Conservation (phyloP, 768 basidiomycete genomes). For the Russula sp. region DNA sequence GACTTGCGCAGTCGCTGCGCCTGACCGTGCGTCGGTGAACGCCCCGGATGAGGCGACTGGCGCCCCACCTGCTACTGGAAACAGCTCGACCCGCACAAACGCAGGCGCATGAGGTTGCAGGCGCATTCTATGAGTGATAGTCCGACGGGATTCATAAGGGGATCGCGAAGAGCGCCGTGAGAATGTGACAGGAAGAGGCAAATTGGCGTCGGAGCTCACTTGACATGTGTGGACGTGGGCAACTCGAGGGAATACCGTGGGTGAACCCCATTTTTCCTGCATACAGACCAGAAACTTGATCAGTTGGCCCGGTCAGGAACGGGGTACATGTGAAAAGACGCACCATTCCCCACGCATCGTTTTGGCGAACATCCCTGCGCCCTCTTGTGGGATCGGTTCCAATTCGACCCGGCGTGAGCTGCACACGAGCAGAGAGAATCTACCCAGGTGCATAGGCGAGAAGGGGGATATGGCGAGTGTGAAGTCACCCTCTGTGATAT, state of each 20-base stretch:
- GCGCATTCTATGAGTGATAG: constrained; percentile 44
- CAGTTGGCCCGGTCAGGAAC: neutral
- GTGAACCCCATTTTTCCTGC: constrained; percentile 55
- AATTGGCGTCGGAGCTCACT: constrained; percentile 35
- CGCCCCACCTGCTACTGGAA: constrained; percentile 31
- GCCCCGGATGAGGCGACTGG: constrained; percentile 67
- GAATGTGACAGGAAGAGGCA: neutral
- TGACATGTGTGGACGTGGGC: constrained; percentile 44
- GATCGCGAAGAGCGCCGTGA: neutral
- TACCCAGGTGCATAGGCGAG: constrained; percentile 59
- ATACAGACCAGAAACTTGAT: constrained; percentile 39
- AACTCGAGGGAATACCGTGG: constrained; percentile 60
- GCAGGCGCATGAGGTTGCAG: constrained; percentile 46
- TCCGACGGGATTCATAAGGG: neutral
- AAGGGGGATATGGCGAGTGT: constrained; percentile 83
- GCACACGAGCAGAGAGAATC: constrained; percentile 58
- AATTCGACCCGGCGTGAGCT: constrained; percentile 57
- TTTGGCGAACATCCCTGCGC: constrained; percentile 84
- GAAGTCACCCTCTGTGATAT: constrained; percentile 62
- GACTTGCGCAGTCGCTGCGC: constrained; percentile 53
- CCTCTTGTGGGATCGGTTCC: constrained; percentile 68
- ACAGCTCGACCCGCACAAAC: constrained; percentile 57
- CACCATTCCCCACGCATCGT: constrained; percentile 68
- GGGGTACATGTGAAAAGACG: constrained; percentile 18
- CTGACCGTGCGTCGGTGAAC: constrained; percentile 68